phyloP scores from a whole-genome alignment of 345 rosid genomes.

The Schrenkiella parvula region DNA sequence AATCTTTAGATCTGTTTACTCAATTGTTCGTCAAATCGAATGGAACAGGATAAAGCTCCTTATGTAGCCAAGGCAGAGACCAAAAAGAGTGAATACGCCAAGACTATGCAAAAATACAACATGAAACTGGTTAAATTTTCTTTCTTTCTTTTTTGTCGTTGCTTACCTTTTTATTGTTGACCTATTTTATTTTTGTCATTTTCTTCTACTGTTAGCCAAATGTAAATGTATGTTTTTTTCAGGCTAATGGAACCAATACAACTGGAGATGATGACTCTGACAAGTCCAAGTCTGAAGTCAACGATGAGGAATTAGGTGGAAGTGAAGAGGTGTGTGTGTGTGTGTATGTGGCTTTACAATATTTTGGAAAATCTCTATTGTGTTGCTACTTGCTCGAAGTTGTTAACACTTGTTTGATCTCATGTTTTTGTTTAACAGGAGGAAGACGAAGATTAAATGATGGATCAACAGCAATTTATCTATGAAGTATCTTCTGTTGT shows the following conservation, averaged over 20 bases:
- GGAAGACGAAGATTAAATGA: constrained; percentile 44
- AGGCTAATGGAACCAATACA: constrained; percentile 52
- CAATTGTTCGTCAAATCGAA: background rate
- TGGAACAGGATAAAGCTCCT: constrained; percentile 66
- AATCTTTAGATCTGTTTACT: background rate
- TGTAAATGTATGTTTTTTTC: background rate
- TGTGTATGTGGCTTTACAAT: background rate
- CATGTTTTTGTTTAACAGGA: constrained; percentile 37
- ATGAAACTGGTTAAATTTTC: constrained; percentile 42
- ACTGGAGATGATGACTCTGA: constrained; percentile 69
- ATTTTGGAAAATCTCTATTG: background rate
- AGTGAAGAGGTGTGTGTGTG: constrained; percentile 17
- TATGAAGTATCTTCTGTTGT: constrained; percentile 9
- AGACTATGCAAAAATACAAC: constrained; percentile 54
- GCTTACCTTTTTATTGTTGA: background rate
- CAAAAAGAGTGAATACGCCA: constrained; percentile 59
- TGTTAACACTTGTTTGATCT: background rate
- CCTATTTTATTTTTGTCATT: background rate
- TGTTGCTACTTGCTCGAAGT: background rate
- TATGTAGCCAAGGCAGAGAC: constrained; percentile 47
- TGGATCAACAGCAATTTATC: constrained; percentile 22
- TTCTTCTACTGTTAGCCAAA: background rate
- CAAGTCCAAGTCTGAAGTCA: constrained; percentile 71
- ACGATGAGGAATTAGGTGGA: constrained; percentile 15
- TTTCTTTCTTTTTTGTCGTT: background rate